Percentiles rank a stretch among this genome's conserved stretches.
Evolutionary conservation across 73 alveolate species (phyloP).

Genomic region (Diophrys appendiculata): DNA sequence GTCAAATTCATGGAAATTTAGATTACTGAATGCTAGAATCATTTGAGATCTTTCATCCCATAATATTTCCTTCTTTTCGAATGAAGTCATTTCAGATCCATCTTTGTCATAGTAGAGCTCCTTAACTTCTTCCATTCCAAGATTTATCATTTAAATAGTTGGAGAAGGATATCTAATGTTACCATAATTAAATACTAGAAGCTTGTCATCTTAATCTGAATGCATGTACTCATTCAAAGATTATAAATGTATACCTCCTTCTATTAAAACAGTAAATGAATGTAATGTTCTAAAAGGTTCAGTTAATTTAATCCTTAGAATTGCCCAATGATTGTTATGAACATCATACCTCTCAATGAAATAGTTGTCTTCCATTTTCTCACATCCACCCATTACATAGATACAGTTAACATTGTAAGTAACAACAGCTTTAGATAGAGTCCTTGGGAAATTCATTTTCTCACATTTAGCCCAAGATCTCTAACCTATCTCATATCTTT

Average conservation of each 20-base stretch:
- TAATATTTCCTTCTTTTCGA: not conserved
- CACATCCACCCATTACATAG: conserved; percentile 4
- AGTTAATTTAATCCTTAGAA: not conserved
- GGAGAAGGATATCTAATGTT: not conserved
- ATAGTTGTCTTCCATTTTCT: not conserved
- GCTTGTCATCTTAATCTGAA: conserved; percentile 16
- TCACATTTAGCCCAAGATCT: not conserved
- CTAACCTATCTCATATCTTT: not conserved
- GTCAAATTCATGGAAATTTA: conserved; percentile 17
- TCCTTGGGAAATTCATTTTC: not conserved
- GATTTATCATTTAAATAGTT: conserved; percentile 1
- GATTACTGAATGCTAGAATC: conserved; percentile 1
- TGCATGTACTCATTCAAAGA: not conserved
- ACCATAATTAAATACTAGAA: conserved; percentile 7
- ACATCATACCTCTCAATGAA: not conserved
- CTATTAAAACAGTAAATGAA: not conserved
- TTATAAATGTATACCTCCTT: not conserved
- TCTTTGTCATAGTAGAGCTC: conserved; percentile 15
- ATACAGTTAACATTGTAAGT: not conserved
- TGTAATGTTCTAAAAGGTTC: not conserved
- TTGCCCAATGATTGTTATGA: not conserved
- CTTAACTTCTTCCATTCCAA: not conserved
- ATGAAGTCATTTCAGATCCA: not conserved
- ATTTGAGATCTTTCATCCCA: conserved; percentile 13
- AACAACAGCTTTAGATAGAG: not conserved